Base-by-base conservation (phyloP, 768 basidiomycete species). In the Pleurotus sapidus region DNA sequence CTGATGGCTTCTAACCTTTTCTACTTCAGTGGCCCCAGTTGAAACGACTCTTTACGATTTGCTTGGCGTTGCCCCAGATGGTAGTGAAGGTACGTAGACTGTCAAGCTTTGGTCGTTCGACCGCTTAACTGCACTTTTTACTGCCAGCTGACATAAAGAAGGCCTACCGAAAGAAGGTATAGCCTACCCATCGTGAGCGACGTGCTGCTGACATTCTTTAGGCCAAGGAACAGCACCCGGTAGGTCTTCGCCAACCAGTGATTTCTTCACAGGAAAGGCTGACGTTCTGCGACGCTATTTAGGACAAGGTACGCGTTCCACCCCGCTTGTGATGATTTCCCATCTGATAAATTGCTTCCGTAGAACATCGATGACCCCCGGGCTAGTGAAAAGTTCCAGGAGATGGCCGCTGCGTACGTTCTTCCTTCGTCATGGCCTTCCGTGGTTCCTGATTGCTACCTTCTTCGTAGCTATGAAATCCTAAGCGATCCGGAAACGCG, bases 111-210 rank as follows among this genome's bases (percentile, higher is more conserved):
- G 30, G 23, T 50, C 20, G 23, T 50, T 45, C 25, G 18, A 49
- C 48, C 25, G 57, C 70, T 57, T 72, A 48, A 49, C 46, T 8
- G 15, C 64, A 45, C 27, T 46, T 23, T 23, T 43, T 46, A 54
- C 59, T 56, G 15, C 38, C 61, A 89, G 91, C 79, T 62, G 93
- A 98, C 61, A 93, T 98, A 65, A 95, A 95, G 74, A 92, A 91
- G 67, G 95, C 95, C 14, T 98, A 98, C 69, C 88, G 89, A 69
- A 90, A 84, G 76, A 95, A 95, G 86, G 93, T 92, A 74, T 63
- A 65, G 50, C 46, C 58, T 27, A 27, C 61, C 45, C 56, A 42
- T 56, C n/a, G 59, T 61, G 61, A 65, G 61, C 20, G 61, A 66
- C 59, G 55, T 57, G 9, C 30, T 34, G 30, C 30, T 34, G 30